phyloP scores from a whole-genome alignment of 2,329 filamentous ascomycete genomes.

The Golovinomyces cichoracearum region DNA sequence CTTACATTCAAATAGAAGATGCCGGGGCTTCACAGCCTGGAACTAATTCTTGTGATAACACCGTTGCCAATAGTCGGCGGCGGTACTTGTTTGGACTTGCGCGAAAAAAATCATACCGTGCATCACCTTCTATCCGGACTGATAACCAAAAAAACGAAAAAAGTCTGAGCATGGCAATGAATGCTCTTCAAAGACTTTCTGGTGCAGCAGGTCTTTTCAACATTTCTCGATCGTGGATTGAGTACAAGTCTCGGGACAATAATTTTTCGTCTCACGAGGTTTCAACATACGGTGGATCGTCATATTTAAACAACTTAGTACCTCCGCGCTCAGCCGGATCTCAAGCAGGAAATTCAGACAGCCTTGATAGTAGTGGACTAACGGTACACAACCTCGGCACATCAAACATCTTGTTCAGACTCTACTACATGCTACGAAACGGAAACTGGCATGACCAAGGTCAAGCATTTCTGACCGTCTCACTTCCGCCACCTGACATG shows the following conservation, averaged over 20 bases:
- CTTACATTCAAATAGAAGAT: slow-evolving; percentile 36
- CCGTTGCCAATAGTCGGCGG: slow-evolving; percentile 19
- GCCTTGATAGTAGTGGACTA: slow-evolving; percentile 17
- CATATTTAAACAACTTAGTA: slow-evolving; percentile 14
- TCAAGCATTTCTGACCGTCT: slow-evolving; percentile 57
- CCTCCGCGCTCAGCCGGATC: slow-evolving; percentile 12
- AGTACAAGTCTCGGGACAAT: slow-evolving; percentile 19
- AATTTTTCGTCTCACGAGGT: slow-evolving; percentile 12
- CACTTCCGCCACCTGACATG: slow-evolving; percentile 40
- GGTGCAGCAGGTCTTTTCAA: slow-evolving; percentile 51
- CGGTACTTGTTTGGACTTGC: slow-evolving; percentile 30
- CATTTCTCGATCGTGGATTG: slow-evolving; percentile 53
- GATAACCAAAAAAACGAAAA: slow-evolving; percentile 42
- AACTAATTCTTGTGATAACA: slow-evolving; percentile 20
- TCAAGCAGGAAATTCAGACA: slow-evolving; percentile 8
- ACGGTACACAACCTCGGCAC: slow-evolving; percentile 31
- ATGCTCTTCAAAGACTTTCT: slow-evolving; percentile 45
- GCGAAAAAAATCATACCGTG: slow-evolving; percentile 37
- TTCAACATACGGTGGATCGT: slow-evolving; percentile 24
- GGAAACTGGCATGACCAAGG: slow-evolving; percentile 84
- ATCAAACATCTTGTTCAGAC: slow-evolving; percentile 58
- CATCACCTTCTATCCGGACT: slow-evolving; percentile 32
- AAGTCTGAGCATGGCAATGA: slow-evolving; percentile 41
- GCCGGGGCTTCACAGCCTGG: slow-evolving; percentile 18
- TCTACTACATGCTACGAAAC: slow-evolving; percentile 52